Evolutionary conservation across 129 eudicot species (phyloP).

Genomic region (Ambrosia trifida): DNA sequence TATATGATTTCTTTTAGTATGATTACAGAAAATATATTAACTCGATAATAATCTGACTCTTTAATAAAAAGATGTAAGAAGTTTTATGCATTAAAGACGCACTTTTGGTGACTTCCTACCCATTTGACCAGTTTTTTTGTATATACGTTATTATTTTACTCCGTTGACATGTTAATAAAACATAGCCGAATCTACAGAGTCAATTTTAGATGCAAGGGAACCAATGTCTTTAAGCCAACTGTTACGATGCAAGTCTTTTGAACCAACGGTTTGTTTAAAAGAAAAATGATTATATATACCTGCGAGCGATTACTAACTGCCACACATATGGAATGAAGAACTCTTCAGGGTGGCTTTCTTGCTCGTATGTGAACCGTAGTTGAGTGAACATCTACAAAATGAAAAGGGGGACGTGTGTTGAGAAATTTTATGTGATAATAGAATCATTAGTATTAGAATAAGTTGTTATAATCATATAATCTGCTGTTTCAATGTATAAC

Average conservation of each 20-base stretch:
- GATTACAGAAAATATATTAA: neutral
- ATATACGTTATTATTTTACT: neutral
- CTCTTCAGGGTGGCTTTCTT: slow-evolving; percentile 98
- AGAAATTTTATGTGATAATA: neutral
- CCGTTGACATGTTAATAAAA: neutral
- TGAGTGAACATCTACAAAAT: slow-evolving; percentile 74
- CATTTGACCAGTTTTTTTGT: slow-evolving; percentile 1
- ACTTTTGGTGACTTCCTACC: neutral
- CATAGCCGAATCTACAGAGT: neutral
- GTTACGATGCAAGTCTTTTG: slow-evolving; percentile 15
- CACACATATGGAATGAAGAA: slow-evolving; percentile 97
- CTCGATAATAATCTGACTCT: neutral
- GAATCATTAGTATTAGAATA: neutral
- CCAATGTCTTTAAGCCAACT: slow-evolving; percentile 13
- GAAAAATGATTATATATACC: slow-evolving; percentile 41
- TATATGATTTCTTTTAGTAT: neutral
- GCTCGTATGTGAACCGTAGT: slow-evolving; percentile 86
- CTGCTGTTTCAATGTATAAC: neutral
- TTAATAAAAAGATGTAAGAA: neutral
- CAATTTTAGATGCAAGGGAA: neutral
- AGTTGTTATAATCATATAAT: neutral
- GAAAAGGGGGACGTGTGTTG: neutral
- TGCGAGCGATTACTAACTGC: slow-evolving; percentile 77
- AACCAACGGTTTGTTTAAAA: slow-evolving; percentile 6
- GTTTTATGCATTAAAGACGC: slow-evolving; percentile 1